phyloP scores from a whole-genome alignment of 345 rosid species.

The Pistacia atlantica region DNA sequence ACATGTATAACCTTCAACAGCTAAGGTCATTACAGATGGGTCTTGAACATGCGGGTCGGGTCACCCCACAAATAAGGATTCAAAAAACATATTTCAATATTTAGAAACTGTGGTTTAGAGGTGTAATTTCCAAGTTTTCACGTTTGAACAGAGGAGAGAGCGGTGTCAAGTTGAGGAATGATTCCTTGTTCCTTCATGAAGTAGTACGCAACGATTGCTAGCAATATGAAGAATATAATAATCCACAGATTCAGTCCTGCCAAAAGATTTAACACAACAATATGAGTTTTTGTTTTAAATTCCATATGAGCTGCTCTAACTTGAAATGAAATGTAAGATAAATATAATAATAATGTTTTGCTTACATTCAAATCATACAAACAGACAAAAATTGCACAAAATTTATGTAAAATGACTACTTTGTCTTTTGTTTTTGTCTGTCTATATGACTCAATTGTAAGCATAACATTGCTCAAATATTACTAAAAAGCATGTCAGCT shows the following conservation, averaged over 20 bases:
- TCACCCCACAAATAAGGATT: neutral
- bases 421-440: too few relatives aligned
- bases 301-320: neutral
- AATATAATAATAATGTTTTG: neutral
- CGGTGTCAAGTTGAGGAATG: neutral
- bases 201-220: slow-evolving; percentile 40
- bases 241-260: slow-evolving; percentile 45
- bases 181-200: slow-evolving; percentile 35
- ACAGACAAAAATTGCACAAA: too few relatives aligned
- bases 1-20: too few relatives aligned
- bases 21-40: too few relatives aligned
- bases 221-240: slow-evolving; percentile 35
- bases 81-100: neutral
- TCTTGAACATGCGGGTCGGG: neutral
- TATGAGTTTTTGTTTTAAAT: neutral
- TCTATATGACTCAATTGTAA: too few relatives aligned
- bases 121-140: neutral
- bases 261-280: neutral
- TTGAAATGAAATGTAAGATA: neutral
- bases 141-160: neutral
- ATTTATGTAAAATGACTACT: too few relatives aligned
- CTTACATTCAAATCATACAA: too few relatives aligned
- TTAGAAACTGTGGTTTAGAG: neutral
- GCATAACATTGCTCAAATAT: too few relatives aligned
- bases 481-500: too few relatives aligned